Percentiles rank a stretch among this genome's conserved stretches.
Evolutionary conservation across 2,329 filamentous ascomycete species (phyloP).

Genomic region (Fusarium stilboides): DNA sequence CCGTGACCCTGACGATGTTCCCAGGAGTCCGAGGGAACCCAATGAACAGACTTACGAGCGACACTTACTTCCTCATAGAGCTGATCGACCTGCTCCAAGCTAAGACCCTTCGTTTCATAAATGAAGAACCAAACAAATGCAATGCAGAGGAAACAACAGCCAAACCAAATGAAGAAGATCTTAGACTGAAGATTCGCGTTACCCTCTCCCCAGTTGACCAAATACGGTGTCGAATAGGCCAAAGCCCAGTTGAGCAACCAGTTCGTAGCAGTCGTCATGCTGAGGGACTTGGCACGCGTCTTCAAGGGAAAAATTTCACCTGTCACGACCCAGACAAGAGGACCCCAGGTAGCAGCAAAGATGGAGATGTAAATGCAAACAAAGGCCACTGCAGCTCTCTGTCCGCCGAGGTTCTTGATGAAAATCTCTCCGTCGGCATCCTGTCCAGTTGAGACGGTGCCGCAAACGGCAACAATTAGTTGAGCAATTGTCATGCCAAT

Average conservation of each 20-base stretch:
- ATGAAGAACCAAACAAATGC: slow-evolving; percentile 82
- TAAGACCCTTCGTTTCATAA: slow-evolving; percentile 90
- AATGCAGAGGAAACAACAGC: slow-evolving; percentile 78
- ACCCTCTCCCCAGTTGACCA: slow-evolving; percentile 79
- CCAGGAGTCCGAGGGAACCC: slow-evolving; percentile 59
- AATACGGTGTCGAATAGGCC: slow-evolving; percentile 82
- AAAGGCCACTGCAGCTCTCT: slow-evolving; percentile 72
- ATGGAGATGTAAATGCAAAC: slow-evolving; percentile 82
- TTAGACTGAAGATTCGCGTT: slow-evolving; percentile 81
- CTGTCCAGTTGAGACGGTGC: slow-evolving; percentile 70
- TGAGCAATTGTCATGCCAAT: slow-evolving; percentile 73
- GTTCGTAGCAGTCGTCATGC: slow-evolving; percentile 80
- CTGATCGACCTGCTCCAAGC: slow-evolving; percentile 86
- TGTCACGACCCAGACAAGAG: slow-evolving; percentile 59
- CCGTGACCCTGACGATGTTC: slow-evolving; percentile 51
- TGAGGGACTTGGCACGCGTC: slow-evolving; percentile 75
- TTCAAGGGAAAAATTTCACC: slow-evolving; percentile 76
- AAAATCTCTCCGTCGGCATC: slow-evolving; percentile 61
- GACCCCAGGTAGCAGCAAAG: slow-evolving; percentile 80
- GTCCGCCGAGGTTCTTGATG: slow-evolving; percentile 66
- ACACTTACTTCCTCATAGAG: slow-evolving; percentile 76
- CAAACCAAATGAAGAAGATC: slow-evolving; percentile 86
- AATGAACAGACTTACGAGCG: slow-evolving; percentile 70
- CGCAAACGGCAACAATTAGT: slow-evolving; percentile 72
- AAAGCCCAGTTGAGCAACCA: slow-evolving; percentile 81